Conservation (phyloP, 768 basidiomycete genomes). For the Collybia mongolica region DNA sequence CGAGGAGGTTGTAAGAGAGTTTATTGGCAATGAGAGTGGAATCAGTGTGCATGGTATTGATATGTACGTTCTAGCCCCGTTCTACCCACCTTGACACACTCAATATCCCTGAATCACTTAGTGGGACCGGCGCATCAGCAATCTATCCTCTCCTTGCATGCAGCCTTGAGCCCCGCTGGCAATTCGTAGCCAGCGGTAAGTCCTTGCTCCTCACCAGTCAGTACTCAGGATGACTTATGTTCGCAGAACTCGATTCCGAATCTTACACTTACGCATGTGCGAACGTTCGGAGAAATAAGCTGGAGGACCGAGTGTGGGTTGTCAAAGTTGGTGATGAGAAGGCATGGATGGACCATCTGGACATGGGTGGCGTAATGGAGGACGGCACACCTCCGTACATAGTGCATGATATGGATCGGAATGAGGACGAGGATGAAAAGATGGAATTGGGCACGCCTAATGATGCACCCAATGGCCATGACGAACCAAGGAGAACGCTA, state of each 20-base stretch:
- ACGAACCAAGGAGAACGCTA: not conserved
- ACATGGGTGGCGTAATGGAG: conserved; percentile 35
- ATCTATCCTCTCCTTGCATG: conserved; percentile 85
- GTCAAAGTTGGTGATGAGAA: conserved; percentile 20
- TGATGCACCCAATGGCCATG: not conserved
- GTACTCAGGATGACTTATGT: not conserved
- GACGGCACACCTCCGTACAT: conserved; percentile 26
- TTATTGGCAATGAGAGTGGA: not conserved
- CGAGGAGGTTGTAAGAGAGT: conserved; percentile 7
- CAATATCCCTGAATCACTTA: conserved; percentile 22
- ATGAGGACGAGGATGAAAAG: conserved; percentile 22
- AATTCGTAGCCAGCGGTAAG: conserved; percentile 69
- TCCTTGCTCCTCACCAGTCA: not conserved
- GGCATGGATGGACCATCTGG: conserved; percentile 9
- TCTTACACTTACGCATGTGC: conserved; percentile 55
- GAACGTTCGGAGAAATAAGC: conserved; percentile 59
- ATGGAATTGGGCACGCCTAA: not conserved
- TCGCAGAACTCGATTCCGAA: conserved; percentile 64
- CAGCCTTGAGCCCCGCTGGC: conserved; percentile 49
- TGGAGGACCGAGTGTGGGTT: conserved; percentile 51
- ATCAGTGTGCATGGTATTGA: conserved; percentile 55
- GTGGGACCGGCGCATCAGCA: conserved; percentile 88
- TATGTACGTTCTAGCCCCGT: conserved; percentile 48
- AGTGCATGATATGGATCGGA: conserved; percentile 4
- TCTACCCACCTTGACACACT: not conserved